Conservation (phyloP, 768 basidiomycete species). For the Boletus coccyginus region DNA sequence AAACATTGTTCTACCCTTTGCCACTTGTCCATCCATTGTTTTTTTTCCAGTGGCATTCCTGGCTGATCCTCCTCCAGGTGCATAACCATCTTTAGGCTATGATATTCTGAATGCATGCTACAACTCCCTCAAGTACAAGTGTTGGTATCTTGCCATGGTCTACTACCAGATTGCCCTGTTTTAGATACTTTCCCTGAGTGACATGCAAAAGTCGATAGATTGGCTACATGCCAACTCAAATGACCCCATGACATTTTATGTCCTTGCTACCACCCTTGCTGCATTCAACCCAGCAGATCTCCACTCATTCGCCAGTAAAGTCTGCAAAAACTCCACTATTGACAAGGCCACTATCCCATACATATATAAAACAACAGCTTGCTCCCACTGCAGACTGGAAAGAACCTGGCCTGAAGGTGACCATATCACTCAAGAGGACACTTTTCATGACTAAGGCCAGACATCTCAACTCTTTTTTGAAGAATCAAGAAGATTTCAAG, state of each 20-base stretch:
- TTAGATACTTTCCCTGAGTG: constrained; percentile 57
- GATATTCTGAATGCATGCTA: constrained; percentile 67
- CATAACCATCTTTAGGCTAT: constrained; percentile 51
- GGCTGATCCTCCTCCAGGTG: constrained; percentile 31
- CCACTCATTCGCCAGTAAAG: constrained; percentile 39
- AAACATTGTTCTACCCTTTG: constrained; percentile 53
- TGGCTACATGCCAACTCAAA: constrained; percentile 68
- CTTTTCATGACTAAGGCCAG: constrained; percentile 78
- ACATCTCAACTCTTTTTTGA: constrained; percentile 62
- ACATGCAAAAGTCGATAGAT: constrained; percentile 63
- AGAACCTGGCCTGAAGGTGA: constrained; percentile 66
- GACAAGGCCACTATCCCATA: constrained; percentile 47
- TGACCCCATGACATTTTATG: constrained; percentile 66
- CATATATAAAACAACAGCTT: constrained; percentile 62
- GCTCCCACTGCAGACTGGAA: constrained; percentile 58
- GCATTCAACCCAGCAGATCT: constrained; percentile 69
- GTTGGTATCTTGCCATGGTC: constrained; percentile 62
- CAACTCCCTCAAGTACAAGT: constrained; percentile 72
- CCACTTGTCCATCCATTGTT: no score
- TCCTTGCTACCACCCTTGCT: constrained; percentile 61
- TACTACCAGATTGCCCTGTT: constrained; percentile 60
- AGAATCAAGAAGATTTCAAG: constrained; percentile 61
- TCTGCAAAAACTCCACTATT: constrained; percentile 47
- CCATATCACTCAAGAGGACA: constrained; percentile 80
- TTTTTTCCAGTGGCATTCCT: neutral